These are phyloP conservation scores for Populus euphratica DNA, from an alignment of 345 rosid species.

Conservation along the genomic window DNA sequence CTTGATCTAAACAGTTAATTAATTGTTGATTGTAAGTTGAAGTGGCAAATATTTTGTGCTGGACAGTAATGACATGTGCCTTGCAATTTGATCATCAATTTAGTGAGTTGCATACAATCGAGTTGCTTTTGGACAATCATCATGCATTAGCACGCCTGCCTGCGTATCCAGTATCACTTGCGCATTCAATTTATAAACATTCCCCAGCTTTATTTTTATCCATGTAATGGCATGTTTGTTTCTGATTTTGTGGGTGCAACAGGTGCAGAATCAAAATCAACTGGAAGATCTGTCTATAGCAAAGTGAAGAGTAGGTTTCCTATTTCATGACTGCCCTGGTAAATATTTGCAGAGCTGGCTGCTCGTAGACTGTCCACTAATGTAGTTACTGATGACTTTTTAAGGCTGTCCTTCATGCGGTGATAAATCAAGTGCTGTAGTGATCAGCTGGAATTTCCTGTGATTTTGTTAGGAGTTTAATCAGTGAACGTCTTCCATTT, in stretches of 20 bases:
- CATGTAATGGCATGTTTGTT: not conserved
- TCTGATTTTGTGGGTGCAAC: constrained; percentile 12
- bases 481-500: not conserved
- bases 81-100: not conserved
- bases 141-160: not conserved
- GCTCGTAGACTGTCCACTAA: not conserved
- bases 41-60: not conserved
- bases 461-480: not conserved
- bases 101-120: not conserved
- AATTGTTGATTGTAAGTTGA: not conserved
- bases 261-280: constrained; percentile 22
- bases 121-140: not conserved
- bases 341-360: not conserved
- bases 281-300: constrained; percentile 10
- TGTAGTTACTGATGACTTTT: not conserved
- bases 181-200: not conserved
- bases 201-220: not conserved
- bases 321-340: not conserved
- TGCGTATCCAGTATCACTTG: not conserved
- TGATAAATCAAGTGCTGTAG: not conserved
- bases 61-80: not conserved
- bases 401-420: not conserved
- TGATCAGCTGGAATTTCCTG: not conserved
- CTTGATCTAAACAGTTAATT: not conserved
- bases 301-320: not conserved